A percentile compares a stretch with the other conserved stretches of the same genome.
Conservation (phyloP, 2,329 filamentous ascomycete genomes). For the Zalaria sp. region DNA sequence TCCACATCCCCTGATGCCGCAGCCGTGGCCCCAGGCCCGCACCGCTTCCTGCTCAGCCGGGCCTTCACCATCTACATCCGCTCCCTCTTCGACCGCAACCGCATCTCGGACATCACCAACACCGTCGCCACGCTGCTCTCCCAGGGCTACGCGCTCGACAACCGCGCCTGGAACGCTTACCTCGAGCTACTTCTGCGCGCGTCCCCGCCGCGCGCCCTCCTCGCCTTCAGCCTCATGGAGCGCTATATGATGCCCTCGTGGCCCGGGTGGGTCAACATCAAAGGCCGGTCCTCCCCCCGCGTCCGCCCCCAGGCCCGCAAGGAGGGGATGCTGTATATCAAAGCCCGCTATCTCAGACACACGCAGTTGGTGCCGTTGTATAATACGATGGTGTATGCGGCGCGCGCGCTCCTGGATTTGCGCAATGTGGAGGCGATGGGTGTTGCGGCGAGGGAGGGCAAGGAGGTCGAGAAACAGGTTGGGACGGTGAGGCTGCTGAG, state of each 20-base stretch:
- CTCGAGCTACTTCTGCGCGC: conserved; percentile 52
- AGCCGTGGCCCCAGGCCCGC: conserved; percentile 13
- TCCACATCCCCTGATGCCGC: neutral
- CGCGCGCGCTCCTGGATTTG: conserved; percentile 20
- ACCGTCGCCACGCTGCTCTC: conserved; percentile 33
- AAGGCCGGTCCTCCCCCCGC: conserved; percentile 1
- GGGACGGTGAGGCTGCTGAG: conserved; percentile 17
- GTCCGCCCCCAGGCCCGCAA: conserved; percentile 10
- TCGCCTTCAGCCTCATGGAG: conserved; percentile 66
- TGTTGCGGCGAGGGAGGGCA: conserved; percentile 10
- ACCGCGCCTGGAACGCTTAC: conserved; percentile 67
- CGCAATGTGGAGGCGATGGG: conserved; percentile 19
- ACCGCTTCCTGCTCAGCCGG: conserved; percentile 34
- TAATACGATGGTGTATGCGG: conserved; percentile 28
- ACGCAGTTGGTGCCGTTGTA: conserved; percentile 24
- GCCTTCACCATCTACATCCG: conserved; percentile 39
- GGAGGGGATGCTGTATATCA: conserved; percentile 15
- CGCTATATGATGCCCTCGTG: conserved; percentile 63
- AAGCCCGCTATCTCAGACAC: conserved; percentile 10
- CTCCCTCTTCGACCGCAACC: conserved; percentile 24
- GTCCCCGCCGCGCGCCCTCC: conserved; percentile 35
- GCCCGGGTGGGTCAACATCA: conserved; percentile 49
- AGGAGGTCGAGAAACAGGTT: conserved; percentile 14
- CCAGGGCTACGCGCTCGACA: conserved; percentile 61
- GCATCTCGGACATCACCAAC: conserved; percentile 21